Evolutionary conservation across 108 stramenopile genomes (phyloP), one percentile per base, ranked within the genome.

Genomic region (Epithemia pelagica): DNA sequence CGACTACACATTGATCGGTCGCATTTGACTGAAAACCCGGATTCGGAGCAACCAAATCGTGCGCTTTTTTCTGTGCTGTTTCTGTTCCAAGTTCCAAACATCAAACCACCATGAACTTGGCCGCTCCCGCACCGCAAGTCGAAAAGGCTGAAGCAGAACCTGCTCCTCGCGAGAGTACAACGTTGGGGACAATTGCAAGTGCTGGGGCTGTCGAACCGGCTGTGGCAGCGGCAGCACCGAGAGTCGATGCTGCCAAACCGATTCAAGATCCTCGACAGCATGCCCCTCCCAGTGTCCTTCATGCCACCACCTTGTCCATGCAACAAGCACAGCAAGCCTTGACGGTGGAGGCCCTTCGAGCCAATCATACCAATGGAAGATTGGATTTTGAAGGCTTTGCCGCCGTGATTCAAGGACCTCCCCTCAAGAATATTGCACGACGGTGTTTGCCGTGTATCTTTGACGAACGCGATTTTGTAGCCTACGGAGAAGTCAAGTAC

Each of bases 401-500:
- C 8, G 85, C 74, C 1, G 70, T 86, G 0, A 73, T 86, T 46
- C 52, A 59, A 66, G 76, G 83, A 33, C 74, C 74, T 2, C 74
- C 62, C 7, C 28, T 73, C 53, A 82, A 82, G 69, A 80, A 74
- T 61, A 28, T 76, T 5, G 59, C 80, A 7, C 67, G 75, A 59
- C 51, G 58, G 66, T 33, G 55, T 15, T 31, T 84, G 0, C 81
- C 82, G 1, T 69, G 66, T 3, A 32, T 72, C 1, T 82, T 75
- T 32, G 79, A 79, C 54, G 84, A 86, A 59, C 70, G 85, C 27
- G 79, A 81, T 28, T 86, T 81, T 57, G 61, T 91, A 18, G 61
- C 76, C 19, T 91, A 71, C 63, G 84, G 85, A 0, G 90, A 91
- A 74, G 76, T 84, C 26, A 60, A 65, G 2, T 67, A 86, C 20